Conservation (phyloP, 805 yeast genomes). For the Saturnispora diversa region DNA sequence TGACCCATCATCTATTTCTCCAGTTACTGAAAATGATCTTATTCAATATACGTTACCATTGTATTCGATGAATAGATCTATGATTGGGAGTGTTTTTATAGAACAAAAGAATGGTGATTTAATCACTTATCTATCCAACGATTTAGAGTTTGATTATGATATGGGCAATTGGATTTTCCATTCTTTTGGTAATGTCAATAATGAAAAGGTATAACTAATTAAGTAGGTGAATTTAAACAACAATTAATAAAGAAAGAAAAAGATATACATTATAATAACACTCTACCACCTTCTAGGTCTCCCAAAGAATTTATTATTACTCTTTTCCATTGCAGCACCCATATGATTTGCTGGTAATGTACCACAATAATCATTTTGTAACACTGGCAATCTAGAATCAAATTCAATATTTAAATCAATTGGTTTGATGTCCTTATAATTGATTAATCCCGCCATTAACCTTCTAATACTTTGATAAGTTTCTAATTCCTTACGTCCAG, state of each 20-base stretch:
- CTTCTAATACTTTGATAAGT: slow-evolving; percentile 28
- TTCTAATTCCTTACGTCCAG: slow-evolving; percentile 8
- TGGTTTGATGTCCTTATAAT: slow-evolving; percentile 26
- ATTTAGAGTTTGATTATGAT: slow-evolving; percentile 2
- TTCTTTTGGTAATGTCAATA: neutral
- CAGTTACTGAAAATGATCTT: slow-evolving; percentile 8
- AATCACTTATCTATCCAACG: neutral
- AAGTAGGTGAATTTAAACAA: too few species aligned
- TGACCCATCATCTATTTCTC: slow-evolving; percentile 3
- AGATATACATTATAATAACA: slow-evolving; percentile 1
- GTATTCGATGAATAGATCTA: slow-evolving; percentile 13
- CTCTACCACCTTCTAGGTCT: slow-evolving; percentile 9
- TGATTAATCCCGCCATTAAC: slow-evolving; percentile 35
- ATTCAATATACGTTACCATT: slow-evolving; percentile 10
- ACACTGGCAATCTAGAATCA: slow-evolving; percentile 48
- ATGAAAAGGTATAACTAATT: too few species aligned
- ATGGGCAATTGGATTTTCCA: slow-evolving; percentile 4
- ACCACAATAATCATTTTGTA: slow-evolving; percentile 69
- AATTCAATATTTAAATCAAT: slow-evolving; percentile 31
- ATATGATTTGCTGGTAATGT: slow-evolving; percentile 52
- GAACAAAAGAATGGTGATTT: slow-evolving; percentile 13
- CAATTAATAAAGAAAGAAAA: neutral
- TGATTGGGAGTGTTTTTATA: slow-evolving; percentile 13
- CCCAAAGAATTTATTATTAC: slow-evolving; percentile 5
- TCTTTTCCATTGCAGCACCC: slow-evolving; percentile 7